Base-by-base conservation (phyloP, 257 asterid species). In the Scutellaria baicalensis region DNA sequence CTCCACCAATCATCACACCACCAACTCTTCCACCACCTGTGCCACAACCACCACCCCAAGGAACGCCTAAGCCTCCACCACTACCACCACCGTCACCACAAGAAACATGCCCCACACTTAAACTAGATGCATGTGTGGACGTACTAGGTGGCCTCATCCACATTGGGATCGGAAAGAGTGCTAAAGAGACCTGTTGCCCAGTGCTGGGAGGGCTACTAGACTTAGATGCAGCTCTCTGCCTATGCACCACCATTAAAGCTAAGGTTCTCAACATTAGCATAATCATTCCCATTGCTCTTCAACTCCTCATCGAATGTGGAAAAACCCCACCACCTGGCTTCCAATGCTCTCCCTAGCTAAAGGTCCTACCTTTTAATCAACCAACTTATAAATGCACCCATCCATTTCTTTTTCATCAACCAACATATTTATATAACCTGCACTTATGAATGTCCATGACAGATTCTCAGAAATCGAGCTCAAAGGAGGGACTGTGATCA, bases 201-300 rank as follows among this genome's bases (percentile, higher is more conserved):
- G 76, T 83, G 35, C 70, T 83, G 6, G 72, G 72, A n/a, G 85
- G 88, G 55, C 52, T 83, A 0, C 35, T 72, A 23, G 88, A 51
- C 60, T 58, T 80, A 35, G 88, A 83, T 63, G 88, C 96, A n/a
- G 93, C 91, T 4, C 42, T 84, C 10, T 89, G 96, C 73, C 89
- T 89, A 3, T 89, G 96, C 82, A 86, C 93, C 56, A 81, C 91
- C 65, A 84, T 89, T 49, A 89, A 68, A 55, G 84, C 84, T 58
- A 86, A 89, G 78, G 86, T 86, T 59, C 83, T 89, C 35, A 86
- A 86, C 18, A 80, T 88, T 60, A 82, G 61, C 67, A 81, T 88
- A 42, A 56, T 84, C 64, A 68, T 88, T 10, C 92, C 93, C 18
- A 80, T 89, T 35, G 93, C 93, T 13, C 86, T 89, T 63, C 82